Percentiles rank a stretch among this genome's conserved stretches.
phyloP scores from a whole-genome alignment of 805 yeast species.

The Suhomyces sp. region DNA sequence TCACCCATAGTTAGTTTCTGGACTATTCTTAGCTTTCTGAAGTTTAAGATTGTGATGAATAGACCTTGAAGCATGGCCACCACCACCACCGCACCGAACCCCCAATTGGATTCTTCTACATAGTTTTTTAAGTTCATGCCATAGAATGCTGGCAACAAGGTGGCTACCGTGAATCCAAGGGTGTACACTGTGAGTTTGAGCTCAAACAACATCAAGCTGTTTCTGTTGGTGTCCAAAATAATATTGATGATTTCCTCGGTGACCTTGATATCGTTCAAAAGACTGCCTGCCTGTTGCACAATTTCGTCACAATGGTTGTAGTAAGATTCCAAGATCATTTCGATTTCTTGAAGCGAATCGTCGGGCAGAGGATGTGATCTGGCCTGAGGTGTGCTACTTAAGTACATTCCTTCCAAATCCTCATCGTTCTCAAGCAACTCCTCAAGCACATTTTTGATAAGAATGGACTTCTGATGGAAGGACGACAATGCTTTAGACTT shows the following conservation, averaged over 20 bases:
- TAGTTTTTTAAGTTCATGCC: conserved; percentile 84
- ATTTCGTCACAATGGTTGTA: conserved; percentile 90
- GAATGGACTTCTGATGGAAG: conserved; percentile 69
- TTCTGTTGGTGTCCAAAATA: conserved; percentile 86
- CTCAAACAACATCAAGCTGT: conserved; percentile 83
- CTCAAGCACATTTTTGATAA: conserved; percentile 79
- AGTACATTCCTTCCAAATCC: conserved; percentile 75
- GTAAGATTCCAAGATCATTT: conserved; percentile 83
- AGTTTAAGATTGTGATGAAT: conserved; percentile 52
- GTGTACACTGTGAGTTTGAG: conserved; percentile 81
- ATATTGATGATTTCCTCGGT: conserved; percentile 93
- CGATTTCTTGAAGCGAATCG: conserved; percentile 65
- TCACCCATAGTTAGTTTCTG: conserved; percentile 58
- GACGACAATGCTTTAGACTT: conserved; percentile 68
- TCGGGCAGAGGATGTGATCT: conserved; percentile 24
- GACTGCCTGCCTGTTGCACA: conserved; percentile 84
- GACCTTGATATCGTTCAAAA: conserved; percentile 78
- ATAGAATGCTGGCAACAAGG: conserved; percentile 81
- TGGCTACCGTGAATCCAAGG: conserved; percentile 79
- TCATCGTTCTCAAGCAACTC: conserved; percentile 85
- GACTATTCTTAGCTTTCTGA: conserved; percentile 55
- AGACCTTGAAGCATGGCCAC: conserved; percentile 54
- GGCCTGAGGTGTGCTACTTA: conserved; percentile 21
- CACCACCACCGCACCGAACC: conserved; percentile 57
- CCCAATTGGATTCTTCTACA: conserved; percentile 63